These are phyloP conservation scores for Tremella mesenterica DNA, from an alignment of 768 basidiomycete species.

Conservation along the genomic window DNA sequence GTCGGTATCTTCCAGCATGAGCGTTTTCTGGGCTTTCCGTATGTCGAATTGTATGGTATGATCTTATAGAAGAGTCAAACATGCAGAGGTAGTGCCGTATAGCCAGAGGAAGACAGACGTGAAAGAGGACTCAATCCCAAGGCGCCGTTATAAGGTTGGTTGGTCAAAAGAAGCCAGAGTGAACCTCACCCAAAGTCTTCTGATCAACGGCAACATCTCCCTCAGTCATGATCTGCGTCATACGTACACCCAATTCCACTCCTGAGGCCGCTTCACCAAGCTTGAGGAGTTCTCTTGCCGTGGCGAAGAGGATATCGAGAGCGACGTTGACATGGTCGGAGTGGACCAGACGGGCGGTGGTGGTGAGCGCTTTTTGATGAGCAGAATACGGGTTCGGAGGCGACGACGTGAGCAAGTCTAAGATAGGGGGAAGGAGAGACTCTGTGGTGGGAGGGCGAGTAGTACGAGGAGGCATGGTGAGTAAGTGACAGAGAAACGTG, in stretches of 20 bases:
- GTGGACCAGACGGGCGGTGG: conserved; percentile 61
- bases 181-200: conserved; percentile 64
- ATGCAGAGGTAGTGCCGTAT: too few relatives aligned
- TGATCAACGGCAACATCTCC: conserved; percentile 65
- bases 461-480: conserved; percentile 36
- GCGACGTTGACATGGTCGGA: conserved; percentile 68
- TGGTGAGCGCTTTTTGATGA: conserved; percentile 93
- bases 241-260: conserved; percentile 67
- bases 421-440: conserved; percentile 39
- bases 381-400: conserved; percentile 80
- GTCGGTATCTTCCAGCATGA: not conserved
- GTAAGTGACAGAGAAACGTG: too few relatives aligned
- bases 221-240: conserved; percentile 74
- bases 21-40: too few relatives aligned
- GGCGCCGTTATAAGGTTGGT: not conserved
- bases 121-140: not conserved
- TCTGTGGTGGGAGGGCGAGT: conserved; percentile 24
- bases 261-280: conserved; percentile 81
- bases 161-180: not conserved
- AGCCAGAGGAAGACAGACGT: not conserved
- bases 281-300: conserved; percentile 78
- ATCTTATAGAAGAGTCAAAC: too few relatives aligned
- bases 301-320: conserved; percentile 86
- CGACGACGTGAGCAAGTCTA: conserved; percentile 41
- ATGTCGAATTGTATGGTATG: too few relatives aligned